These are phyloP conservation scores for Ascochyta pisi DNA, from an alignment of 2,329 filamentous ascomycete species.

Conservation along the genomic window DNA sequence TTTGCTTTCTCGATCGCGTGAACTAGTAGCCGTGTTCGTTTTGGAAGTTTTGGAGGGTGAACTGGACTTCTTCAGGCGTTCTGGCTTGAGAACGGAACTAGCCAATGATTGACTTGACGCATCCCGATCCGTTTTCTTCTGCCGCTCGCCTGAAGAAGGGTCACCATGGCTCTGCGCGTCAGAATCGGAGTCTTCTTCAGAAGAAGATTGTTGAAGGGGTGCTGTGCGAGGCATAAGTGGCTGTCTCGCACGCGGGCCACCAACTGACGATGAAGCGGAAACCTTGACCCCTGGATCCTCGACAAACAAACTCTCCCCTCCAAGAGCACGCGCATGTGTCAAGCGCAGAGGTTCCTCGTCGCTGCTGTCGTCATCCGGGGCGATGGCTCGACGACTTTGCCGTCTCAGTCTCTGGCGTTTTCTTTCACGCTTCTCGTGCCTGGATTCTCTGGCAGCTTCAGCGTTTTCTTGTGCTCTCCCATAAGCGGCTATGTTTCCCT, in stretches of 20 bases:
- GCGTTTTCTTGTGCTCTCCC: constrained; percentile 13
- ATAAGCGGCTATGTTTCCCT: constrained; percentile 17
- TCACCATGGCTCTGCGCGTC: constrained; percentile 10
- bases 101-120: background rate
- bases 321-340: background rate
- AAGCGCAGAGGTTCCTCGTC: constrained; percentile 17
- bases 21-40: too few relatives aligned
- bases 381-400: background rate
- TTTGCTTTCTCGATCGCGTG: background rate
- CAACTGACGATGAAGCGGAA: background rate
- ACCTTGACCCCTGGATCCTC: background rate
- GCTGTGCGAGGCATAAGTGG: constrained; percentile 12
- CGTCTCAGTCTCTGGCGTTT: constrained; percentile 23
- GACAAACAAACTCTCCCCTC: constrained; percentile 19
- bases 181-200: constrained; percentile 12
- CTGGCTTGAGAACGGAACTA: background rate
- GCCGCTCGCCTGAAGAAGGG: constrained; percentile 14
- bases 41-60: background rate
- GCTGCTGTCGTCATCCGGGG: constrained; percentile 13
- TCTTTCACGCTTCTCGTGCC: constrained; percentile 24
- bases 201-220: constrained; percentile 30
- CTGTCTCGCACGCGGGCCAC: background rate
- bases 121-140: background rate
- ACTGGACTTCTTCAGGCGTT: background rate
- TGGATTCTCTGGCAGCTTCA: constrained; percentile 10